Evolutionary conservation across 768 basidiomycete species (phyloP).

Genomic region (Symmetrospora coprosmae): DNA sequence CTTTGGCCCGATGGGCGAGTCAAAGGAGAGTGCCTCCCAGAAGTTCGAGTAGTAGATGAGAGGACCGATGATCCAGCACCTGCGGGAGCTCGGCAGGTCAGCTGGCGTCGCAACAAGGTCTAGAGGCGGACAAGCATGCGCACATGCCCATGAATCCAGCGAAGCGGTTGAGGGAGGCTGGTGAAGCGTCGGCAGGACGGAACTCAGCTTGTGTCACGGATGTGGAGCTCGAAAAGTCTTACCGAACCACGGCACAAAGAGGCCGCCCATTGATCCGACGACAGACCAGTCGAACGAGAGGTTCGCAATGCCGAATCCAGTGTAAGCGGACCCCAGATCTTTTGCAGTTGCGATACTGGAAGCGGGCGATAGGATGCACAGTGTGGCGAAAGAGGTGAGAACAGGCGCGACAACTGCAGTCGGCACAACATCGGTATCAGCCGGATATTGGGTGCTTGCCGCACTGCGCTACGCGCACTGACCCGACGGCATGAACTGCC

Average conservation of each 20-base stretch:
- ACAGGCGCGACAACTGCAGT: constrained; percentile 6
- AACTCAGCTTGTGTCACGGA: too few species aligned
- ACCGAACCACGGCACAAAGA: constrained; percentile 31
- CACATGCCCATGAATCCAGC: constrained; percentile 26
- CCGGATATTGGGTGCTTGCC: background rate
- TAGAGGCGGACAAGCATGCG: background rate
- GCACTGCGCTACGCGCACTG: too few species aligned
- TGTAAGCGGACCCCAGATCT: constrained; percentile 31
- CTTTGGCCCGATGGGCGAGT: constrained; percentile 30
- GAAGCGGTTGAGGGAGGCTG: constrained; percentile 25
- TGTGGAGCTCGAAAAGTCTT: constrained; percentile 25
- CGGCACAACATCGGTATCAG: background rate
- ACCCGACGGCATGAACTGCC: constrained; percentile 35
- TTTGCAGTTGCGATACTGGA: background rate
- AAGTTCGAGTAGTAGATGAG: constrained; percentile 32
- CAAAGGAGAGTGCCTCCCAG: constrained; percentile 31
- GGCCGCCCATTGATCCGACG: constrained; percentile 31
- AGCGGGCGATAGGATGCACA: constrained; percentile 22
- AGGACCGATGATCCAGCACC: constrained; percentile 33
- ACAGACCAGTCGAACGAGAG: constrained; percentile 35
- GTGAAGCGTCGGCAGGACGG: background rate
- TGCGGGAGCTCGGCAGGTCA: background rate
- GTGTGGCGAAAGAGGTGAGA: constrained; percentile 30
- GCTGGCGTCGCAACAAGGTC: too few species aligned
- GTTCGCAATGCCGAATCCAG: constrained; percentile 33